Percentiles rank a stretch among this genome's conserved stretches.
Evolutionary conservation across 140 eudicot genomes (phyloP).

Genomic region (Anethum foeniculum): DNA sequence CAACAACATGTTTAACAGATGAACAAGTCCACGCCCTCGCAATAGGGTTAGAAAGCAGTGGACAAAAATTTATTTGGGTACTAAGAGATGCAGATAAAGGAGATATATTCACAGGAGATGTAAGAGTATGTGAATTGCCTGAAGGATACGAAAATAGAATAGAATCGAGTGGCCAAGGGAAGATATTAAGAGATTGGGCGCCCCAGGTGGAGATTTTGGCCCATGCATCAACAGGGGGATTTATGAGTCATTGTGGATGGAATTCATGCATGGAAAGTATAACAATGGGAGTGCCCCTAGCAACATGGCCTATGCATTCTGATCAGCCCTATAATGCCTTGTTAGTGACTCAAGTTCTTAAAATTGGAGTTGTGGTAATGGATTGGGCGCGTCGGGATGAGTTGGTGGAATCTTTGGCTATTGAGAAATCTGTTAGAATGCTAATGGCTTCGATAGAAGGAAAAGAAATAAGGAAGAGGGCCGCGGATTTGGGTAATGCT

Average conservation of each 20-base stretch:
- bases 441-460: conserved; percentile 57
- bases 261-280: conserved; percentile 74
- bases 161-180: conserved; percentile 28
- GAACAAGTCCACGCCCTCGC: conserved; percentile 49
- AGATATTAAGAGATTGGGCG: conserved; percentile 69
- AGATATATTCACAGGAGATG: conserved; percentile 29
- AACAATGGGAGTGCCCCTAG: conserved; percentile 67
- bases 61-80: conserved; percentile 60
- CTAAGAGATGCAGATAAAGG: conserved; percentile 60
- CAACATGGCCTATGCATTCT: conserved; percentile 90
- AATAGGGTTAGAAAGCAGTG: conserved; percentile 49
- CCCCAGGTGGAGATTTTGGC: conserved; percentile 67
- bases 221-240: conserved; percentile 54
- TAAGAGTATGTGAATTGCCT: conserved; percentile 34
- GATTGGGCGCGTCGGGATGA: conserved; percentile 32
- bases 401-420: conserved; percentile 24
- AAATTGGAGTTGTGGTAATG: conserved; percentile 35
- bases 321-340: conserved; percentile 55
- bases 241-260: conserved; percentile 93
- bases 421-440: conserved; percentile 35
- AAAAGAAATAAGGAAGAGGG: conserved; percentile 44
- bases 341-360: conserved; percentile 35
- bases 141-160: conserved; percentile 54
- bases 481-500: conserved; percentile 26
- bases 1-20: conserved; percentile 38